Evolutionary conservation across 257 asterid genomes (phyloP).

Genomic region (Jaltomata sinuosa): DNA sequence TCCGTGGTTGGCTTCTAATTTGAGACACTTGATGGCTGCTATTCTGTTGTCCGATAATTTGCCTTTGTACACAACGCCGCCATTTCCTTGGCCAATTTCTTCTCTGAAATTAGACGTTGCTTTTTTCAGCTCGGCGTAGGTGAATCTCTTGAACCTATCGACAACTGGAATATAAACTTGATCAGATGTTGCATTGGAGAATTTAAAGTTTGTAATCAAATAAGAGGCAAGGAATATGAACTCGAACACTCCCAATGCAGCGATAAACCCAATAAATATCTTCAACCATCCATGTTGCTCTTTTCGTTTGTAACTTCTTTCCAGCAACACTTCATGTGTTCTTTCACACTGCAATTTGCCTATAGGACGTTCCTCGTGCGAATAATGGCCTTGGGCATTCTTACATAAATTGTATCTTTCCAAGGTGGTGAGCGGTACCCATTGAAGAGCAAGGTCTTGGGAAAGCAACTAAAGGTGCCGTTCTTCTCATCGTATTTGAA

Average conservation of each 20-base stretch:
- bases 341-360: neutral
- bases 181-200: neutral
- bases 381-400: neutral
- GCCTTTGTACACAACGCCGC: too few relatives aligned
- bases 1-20: neutral
- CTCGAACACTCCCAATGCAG: constrained; percentile 2
- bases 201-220: neutral
- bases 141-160: too few relatives aligned
- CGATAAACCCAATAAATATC: neutral
- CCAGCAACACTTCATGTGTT: neutral
- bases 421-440: neutral
- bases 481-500: neutral
- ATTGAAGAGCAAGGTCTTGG: neutral
- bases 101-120: too few relatives aligned
- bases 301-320: neutral
- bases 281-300: neutral
- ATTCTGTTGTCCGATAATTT: too few relatives aligned
- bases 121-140: too few relatives aligned
- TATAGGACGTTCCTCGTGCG: neutral
- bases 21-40: too few relatives aligned
- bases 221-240: neutral
- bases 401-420: neutral
- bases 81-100: too few relatives aligned
- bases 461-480: neutral
- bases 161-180: neutral